Evolutionary conservation across 1,139 yeast genomes (phyloP).

Genomic region (Hyphopichia wangnamkhiaoensis): DNA sequence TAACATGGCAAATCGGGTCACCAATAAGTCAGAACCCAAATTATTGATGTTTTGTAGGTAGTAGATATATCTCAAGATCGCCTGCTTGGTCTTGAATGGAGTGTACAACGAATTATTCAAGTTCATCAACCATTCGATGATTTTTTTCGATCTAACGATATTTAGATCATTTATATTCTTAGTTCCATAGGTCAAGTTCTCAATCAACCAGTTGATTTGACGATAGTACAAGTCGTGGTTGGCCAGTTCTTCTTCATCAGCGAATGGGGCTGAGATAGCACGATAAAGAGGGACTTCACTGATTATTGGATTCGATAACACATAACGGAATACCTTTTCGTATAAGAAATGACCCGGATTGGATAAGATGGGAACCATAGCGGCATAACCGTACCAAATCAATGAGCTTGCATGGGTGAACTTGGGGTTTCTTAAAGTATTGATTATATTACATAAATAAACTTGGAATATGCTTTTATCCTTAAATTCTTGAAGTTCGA

Average conservation of each 20-base stretch:
- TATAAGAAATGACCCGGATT: constrained; percentile 75
- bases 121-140: constrained; percentile 69
- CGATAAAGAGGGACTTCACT: constrained; percentile 68
- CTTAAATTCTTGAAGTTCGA: constrained; percentile 45
- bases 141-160: constrained; percentile 50
- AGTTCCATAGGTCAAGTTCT: constrained; percentile 46
- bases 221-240: constrained; percentile 56
- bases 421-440: constrained; percentile 36
- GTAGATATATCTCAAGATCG: constrained; percentile 46
- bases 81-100: constrained; percentile 36
- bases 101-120: constrained; percentile 52
- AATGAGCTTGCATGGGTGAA: constrained; percentile 27
- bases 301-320: constrained; percentile 58
- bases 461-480: constrained; percentile 61
- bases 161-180: constrained; percentile 51
- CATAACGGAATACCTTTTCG: constrained; percentile 64
- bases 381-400: constrained; percentile 49
- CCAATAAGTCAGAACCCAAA: constrained; percentile 58
- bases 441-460: constrained; percentile 60
- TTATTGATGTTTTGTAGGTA: constrained; percentile 55
- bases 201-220: constrained; percentile 69
- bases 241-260: constrained; percentile 27
- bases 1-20: constrained; percentile 64
- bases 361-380: constrained; percentile 55
- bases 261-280: constrained; percentile 37